Conservation (phyloP, 345 rosid species). For the Salix caprea region DNA sequence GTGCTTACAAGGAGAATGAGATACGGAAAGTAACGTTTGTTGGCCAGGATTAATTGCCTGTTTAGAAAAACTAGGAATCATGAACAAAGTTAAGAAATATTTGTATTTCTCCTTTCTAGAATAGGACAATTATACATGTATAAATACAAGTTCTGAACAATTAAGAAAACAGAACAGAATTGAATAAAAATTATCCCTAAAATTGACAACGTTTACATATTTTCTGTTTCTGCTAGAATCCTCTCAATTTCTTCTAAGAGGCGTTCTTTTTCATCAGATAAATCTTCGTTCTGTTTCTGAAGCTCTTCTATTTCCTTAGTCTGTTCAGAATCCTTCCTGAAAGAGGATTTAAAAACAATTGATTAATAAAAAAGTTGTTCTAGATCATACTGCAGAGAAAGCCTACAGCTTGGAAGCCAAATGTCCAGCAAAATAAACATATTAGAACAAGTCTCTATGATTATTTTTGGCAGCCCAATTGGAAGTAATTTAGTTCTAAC, state of each 20-base stretch:
- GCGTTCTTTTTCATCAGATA: constrained; percentile 56
- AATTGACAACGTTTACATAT: constrained; percentile 33
- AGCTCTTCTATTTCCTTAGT: constrained; percentile 71
- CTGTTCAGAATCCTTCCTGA: constrained; percentile 76
- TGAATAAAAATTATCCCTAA: no score
- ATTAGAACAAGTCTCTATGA: neutral
- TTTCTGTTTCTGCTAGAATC: constrained; percentile 39
- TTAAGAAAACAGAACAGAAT: no score
- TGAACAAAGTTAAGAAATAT: no score
- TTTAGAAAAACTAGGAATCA: no score
- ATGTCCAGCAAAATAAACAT: neutral
- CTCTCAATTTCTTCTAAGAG: constrained; percentile 66
- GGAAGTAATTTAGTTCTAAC: neutral
- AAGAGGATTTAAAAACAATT: neutral
- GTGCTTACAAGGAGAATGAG: neutral
- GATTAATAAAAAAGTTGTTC: neutral
- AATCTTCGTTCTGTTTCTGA: constrained; percentile 58
- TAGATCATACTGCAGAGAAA: neutral
- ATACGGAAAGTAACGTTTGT: neutral
- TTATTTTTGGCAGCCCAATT: neutral
- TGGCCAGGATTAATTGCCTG: no score
- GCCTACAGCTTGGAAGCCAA: neutral
- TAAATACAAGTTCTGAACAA: no score
- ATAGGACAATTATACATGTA: no score
- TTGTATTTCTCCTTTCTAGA: no score